Conservation (phyloP, 2,329 filamentous ascomycete genomes). For the Lachnellula hyalina region DNA sequence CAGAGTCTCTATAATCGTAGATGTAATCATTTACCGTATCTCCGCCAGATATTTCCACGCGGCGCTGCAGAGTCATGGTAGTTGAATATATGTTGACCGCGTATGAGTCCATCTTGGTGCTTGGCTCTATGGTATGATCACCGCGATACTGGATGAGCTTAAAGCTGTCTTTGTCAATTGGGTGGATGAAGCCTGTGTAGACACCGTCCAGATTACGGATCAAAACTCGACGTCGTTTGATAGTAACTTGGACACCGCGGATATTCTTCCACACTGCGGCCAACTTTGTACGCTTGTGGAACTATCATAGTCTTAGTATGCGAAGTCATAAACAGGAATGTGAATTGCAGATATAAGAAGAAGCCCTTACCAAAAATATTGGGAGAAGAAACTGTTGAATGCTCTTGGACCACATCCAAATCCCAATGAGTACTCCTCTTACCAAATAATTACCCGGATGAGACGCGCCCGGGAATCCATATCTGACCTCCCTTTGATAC, state of each 20-base stretch:
- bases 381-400: constrained; percentile 40
- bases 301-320: constrained; percentile 34
- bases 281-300: constrained; percentile 37
- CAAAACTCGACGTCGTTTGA: constrained; percentile 41
- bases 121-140: constrained; percentile 37
- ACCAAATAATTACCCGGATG: constrained; percentile 33
- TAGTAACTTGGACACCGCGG: constrained; percentile 42
- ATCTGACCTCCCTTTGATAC: constrained; percentile 39
- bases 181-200: constrained; percentile 41
- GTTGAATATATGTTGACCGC: constrained; percentile 43
- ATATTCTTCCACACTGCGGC: constrained; percentile 42
- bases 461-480: constrained; percentile 34
- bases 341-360: background rate
- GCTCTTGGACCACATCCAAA: constrained; percentile 44
- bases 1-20: constrained; percentile 40
- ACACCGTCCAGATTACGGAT: constrained; percentile 42
- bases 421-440: constrained; percentile 34
- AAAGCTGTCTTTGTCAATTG: constrained; percentile 4
- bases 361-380: constrained; percentile 31
- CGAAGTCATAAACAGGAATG: background rate
- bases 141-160: constrained; percentile 17
- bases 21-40: constrained; percentile 40
- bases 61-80: constrained; percentile 38
- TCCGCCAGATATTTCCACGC: constrained; percentile 28
- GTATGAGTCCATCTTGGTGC: constrained; percentile 35